Evolutionary conservation across 2,329 filamentous ascomycete species (phyloP).

Genomic region (Bipolaris cookei): DNA sequence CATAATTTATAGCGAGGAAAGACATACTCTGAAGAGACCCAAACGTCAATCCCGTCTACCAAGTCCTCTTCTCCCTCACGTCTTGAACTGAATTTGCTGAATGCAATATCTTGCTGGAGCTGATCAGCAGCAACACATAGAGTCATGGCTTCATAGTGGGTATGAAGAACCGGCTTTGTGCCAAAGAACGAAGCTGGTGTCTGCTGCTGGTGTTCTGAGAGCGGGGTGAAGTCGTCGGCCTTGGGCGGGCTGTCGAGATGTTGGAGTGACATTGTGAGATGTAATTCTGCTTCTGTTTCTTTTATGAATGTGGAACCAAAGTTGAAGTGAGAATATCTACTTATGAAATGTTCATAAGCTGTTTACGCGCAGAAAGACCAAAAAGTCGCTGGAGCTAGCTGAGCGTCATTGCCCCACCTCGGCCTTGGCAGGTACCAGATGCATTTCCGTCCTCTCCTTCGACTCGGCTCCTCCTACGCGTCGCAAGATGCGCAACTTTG

Average conservation of each 20-base stretch:
- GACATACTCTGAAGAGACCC: slow-evolving; percentile 55
- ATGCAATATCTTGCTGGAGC: slow-evolving; percentile 55
- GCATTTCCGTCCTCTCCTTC: neutral
- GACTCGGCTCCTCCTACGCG: neutral
- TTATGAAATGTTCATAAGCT: slow-evolving; percentile 4
- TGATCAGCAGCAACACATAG: slow-evolving; percentile 65
- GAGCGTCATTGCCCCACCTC: slow-evolving; percentile 21
- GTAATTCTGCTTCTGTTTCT: too few relatives aligned
- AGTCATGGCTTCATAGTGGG: slow-evolving; percentile 63
- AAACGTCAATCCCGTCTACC: slow-evolving; percentile 53
- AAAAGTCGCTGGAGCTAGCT: slow-evolving; percentile 31
- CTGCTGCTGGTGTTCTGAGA: slow-evolving; percentile 72
- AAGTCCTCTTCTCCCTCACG: slow-evolving; percentile 37
- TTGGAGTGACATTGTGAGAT: slow-evolving; percentile 44
- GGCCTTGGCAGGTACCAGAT: slow-evolving; percentile 20
- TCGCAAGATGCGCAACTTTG: neutral
- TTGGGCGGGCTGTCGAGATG: slow-evolving; percentile 65
- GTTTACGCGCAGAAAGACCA: slow-evolving; percentile 9
- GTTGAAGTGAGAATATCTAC: neutral
- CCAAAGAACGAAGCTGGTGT: slow-evolving; percentile 76
- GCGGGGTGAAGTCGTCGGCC: slow-evolving; percentile 65
- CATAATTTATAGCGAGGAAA: neutral
- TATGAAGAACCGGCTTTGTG: slow-evolving; percentile 74
- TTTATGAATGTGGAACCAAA: neutral
- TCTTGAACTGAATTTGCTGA: slow-evolving; percentile 52